Conservation (phyloP, 2,329 filamentous ascomycete species). For the Plectosphaerella cucumerina region DNA sequence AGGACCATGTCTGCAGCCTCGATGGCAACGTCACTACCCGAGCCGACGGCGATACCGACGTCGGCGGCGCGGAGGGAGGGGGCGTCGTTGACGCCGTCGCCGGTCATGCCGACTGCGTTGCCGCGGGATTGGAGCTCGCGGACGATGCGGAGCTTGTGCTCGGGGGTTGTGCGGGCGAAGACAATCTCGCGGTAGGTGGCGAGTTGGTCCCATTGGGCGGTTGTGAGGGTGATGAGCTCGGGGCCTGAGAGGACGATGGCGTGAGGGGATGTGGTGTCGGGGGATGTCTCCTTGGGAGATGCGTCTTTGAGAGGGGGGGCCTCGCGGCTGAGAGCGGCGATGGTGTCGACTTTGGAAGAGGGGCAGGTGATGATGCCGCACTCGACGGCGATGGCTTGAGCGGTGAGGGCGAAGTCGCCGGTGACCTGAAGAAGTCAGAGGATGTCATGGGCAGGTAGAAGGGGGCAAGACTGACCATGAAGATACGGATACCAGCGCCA, state of each 20-base stretch:
- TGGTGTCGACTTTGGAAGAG: conserved; percentile 43
- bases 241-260: conserved; percentile 61
- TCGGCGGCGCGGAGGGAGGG: conserved; percentile 77
- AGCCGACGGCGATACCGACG: conserved; percentile 77
- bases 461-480: conserved; percentile 53
- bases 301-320: no score
- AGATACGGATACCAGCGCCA: conserved; percentile 67
- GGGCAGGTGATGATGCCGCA: conserved; percentile 64
- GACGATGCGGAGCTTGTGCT: conserved; percentile 79
- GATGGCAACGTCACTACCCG: conserved; percentile 78
- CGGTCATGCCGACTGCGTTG: conserved; percentile 76
- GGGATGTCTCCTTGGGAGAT: not conserved
- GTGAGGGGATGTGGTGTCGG: conserved; percentile 16
- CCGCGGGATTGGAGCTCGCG: conserved; percentile 63
- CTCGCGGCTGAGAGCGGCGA: conserved; percentile 44
- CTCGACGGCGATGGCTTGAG: conserved; percentile 66
- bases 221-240: conserved; percentile 62
- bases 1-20: conserved; percentile 79
- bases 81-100: conserved; percentile 83
- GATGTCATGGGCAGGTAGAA: not conserved
- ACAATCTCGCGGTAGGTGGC: conserved; percentile 67
- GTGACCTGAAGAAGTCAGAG: conserved; percentile 48
- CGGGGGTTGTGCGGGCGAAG: conserved; percentile 71
- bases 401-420: conserved; percentile 72
- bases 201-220: conserved; percentile 65